Evolutionary conservation across 345 rosid species (phyloP), one percentile per base, ranked within the genome.

Genomic region (Gossypium stocksii): DNA sequence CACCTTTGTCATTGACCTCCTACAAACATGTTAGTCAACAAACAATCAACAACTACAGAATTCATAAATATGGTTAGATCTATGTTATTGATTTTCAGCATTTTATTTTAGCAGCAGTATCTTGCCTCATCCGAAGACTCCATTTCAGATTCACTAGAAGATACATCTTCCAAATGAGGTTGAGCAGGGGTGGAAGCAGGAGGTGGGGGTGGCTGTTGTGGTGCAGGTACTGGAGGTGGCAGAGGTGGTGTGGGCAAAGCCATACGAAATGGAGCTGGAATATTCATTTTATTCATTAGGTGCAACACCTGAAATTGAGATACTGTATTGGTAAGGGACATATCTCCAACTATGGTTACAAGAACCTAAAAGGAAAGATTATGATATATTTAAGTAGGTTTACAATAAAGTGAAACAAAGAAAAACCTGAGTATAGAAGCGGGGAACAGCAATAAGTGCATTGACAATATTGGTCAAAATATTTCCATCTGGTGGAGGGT

Each of bases 211-310:
- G 87, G 88, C 57, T 73, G 86, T 62, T 74, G 79, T 46, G 76
- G 88, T 43, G 83, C 77, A 46, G 88, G 81, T 20, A 60, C 82
- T 51, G 90, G 82, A 74, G 90, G 85, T 68, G 98, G 97, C 67
- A 91, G 83, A 63, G 97, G 98, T 17, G 96, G 99, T 45, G 97
- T 95, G 25, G 97, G 99, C 64, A 90, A 83, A 77, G 98, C 96
- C 89, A 91, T 83, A 27, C 45, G 66, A 61, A 95, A 93, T 52
- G 98, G 99, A 77, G 98, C 94, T 79, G 98, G 99, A 81, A 95
- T 89, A 81, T 91, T 93, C 99, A 95, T 93, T 90, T 95, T 95
- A 84, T 95, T 95, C 99, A 95, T 95, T 80, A 95, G 84, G 84
- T 93, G 99, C 86, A 95, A 81, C 79, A 93, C 94, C 98, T 95